Evolutionary conservation across 306 rosid species (phyloP).

Genomic region (Vachellia collinsii): DNA sequence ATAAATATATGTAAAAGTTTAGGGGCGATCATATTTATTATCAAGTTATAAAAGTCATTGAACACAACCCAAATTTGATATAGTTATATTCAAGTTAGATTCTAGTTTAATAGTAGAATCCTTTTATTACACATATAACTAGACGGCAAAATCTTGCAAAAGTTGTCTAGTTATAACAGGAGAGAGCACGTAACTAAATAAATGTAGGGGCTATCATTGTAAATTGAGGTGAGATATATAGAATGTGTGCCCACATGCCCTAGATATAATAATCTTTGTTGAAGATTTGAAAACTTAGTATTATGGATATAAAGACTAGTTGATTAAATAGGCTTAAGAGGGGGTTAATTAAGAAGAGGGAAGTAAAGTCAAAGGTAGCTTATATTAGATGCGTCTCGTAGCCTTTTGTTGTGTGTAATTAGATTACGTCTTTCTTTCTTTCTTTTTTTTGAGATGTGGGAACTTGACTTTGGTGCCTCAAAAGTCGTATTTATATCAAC

Average conservation of each 20-base stretch:
- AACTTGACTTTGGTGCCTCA: constrained; percentile 96
- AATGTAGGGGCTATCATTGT: background rate
- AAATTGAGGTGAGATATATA: background rate
- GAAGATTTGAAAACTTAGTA: background rate
- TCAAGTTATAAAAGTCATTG: too few relatives aligned
- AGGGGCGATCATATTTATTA: too few relatives aligned
- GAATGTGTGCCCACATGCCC: constrained; percentile 10
- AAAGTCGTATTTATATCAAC: constrained; percentile 53
- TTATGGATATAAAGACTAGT: background rate
- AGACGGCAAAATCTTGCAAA: background rate
- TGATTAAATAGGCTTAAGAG: constrained; percentile 38
- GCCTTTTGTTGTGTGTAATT: constrained; percentile 41
- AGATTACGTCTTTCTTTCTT: constrained; percentile 1
- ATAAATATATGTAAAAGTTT: too few relatives aligned
- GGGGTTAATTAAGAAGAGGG: constrained; percentile 45
- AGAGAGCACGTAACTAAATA: background rate
- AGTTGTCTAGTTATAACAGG: background rate
- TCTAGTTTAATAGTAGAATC: background rate
- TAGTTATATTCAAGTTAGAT: background rate
- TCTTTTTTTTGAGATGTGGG: too few relatives aligned
- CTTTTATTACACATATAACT: too few relatives aligned
- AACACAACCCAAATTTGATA: too few relatives aligned
- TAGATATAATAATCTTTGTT: background rate
- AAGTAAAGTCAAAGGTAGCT: constrained; percentile 71
- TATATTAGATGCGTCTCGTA: constrained; percentile 59